Evolutionary conservation across 352 stramenopile species (phyloP).

Genomic region (Phytophthora citricola): DNA sequence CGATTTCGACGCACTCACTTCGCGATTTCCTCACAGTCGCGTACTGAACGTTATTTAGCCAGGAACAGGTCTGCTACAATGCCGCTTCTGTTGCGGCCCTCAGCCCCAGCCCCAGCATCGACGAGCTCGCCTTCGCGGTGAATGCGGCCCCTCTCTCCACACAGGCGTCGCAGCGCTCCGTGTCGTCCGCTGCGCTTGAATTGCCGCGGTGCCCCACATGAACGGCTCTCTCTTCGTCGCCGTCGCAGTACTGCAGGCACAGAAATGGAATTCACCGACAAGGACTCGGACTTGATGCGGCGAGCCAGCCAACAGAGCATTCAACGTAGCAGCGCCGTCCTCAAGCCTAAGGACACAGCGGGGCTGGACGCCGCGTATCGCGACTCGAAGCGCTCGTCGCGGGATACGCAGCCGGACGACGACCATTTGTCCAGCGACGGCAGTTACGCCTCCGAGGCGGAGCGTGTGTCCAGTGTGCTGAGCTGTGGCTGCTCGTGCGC

Average conservation of each 20-base stretch:
- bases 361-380: slow-evolving; percentile 15
- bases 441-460: slow-evolving; percentile 44
- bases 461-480: slow-evolving; percentile 43
- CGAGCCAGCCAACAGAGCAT: slow-evolving; percentile 27
- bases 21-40: slow-evolving; percentile 26
- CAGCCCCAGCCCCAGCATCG: slow-evolving; percentile 72
- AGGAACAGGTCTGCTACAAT: slow-evolving; percentile 34
- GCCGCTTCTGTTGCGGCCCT: slow-evolving; percentile 72
- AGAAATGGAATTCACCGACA: slow-evolving; percentile 28
- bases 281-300: slow-evolving; percentile 9
- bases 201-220: slow-evolving; percentile 48
- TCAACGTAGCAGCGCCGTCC: slow-evolving; percentile 19
- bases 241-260: slow-evolving; percentile 46
- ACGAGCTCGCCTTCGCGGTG: slow-evolving; percentile 69
- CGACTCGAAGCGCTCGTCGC: slow-evolving; percentile 45
- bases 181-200: slow-evolving; percentile 25
- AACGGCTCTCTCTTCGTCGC: slow-evolving; percentile 39
- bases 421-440: slow-evolving; percentile 46
- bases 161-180: slow-evolving; percentile 20
- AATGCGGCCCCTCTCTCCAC: slow-evolving; percentile 40
- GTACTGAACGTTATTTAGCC: background rate
- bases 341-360: slow-evolving; percentile 19
- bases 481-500: slow-evolving; percentile 58
- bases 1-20: slow-evolving; percentile 21
- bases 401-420: slow-evolving; percentile 43